Base-by-base conservation (phyloP, 805 yeast species). In the Candida tammaniensis region DNA sequence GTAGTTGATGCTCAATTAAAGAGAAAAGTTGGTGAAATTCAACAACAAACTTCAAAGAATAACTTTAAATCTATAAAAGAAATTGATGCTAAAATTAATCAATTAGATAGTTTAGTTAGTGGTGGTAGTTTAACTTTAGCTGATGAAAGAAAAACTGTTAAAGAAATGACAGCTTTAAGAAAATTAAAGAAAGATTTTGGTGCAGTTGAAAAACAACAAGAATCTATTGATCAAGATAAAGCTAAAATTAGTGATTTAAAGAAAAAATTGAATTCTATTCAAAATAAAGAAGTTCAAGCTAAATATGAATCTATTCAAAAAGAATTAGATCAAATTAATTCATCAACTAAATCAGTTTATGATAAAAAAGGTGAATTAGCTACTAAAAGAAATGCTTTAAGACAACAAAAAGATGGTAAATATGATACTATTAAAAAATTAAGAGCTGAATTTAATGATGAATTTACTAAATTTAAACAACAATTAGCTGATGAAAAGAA, bases 81-180 rank as follows among this genome's bases (percentile, higher is more conserved):
- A 43, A 81, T 85, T 47, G 88, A 84, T 48, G 67, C 68, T 39
- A 78, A 81, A 59, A 71, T 85, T 52, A 55, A 57, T 39, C 69
- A 68, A 46, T 75, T 87, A 53, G 97, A 93, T 57, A 74, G 72
- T 27, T 69, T 74, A 47, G 81, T 93, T 42, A 86, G 84, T 36
- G 64, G 83, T 32, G 98, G 98, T 44, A 63, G 72, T 29, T 71
- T 93, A 57, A 77, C 86, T 50, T 78, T 93, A 54, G 97, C 88
- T 35, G 96, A 91, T 44, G 99, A 93, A 74, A 82, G 86, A 69
- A 74, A 80, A 55, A 64, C 72, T 46, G 78, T 93, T 47, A 85
- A 85, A 66, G 98, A 91, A 66, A 84, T 87, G 72, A 74, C 87
- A 33, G 61, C 80, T 29, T 76, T 93, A 59, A 80, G 91, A 64